Conservation (phyloP, 331 rosid genomes). For the Arachis monticola region DNA sequence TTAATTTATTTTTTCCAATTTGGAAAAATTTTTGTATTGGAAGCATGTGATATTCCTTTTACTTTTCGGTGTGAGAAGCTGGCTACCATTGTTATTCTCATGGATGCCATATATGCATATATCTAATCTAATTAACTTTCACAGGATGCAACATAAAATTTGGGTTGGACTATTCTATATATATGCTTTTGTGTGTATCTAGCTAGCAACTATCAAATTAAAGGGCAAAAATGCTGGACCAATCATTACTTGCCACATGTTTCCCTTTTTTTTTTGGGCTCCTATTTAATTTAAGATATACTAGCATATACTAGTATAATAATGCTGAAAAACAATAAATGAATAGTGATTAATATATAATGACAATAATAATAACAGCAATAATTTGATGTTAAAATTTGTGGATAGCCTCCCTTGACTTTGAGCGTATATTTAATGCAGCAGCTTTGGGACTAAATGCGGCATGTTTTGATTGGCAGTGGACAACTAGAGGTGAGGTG, state of each 20-base stretch:
- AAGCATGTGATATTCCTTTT: constrained; percentile 69
- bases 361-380: constrained; percentile 21
- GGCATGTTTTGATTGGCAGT: constrained; percentile 56
- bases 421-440: constrained; percentile 45
- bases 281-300: background rate
- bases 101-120: constrained; percentile 42
- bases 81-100: constrained; percentile 43
- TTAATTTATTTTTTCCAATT: constrained; percentile 29
- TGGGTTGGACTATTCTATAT: constrained; percentile 28
- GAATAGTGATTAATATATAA: constrained; percentile 23
- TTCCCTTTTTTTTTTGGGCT: background rate
- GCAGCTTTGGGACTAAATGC: constrained; percentile 47
- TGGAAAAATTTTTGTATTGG: constrained; percentile 43
- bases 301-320: background rate
- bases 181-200: background rate
- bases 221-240: constrained; percentile 4
- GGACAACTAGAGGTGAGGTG: constrained; percentile 67
- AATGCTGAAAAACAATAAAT: constrained; percentile 9
- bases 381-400: constrained; percentile 40
- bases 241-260: constrained; percentile 33
- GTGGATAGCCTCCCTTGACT: constrained; percentile 47
- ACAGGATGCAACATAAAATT: constrained; percentile 41
- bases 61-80: constrained; percentile 76
- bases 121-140: constrained; percentile 31
- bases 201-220: background rate